phyloP scores from a whole-genome alignment of 495 filamentous ascomycete genomes.

The Umbilicaria muhlenbergii region DNA sequence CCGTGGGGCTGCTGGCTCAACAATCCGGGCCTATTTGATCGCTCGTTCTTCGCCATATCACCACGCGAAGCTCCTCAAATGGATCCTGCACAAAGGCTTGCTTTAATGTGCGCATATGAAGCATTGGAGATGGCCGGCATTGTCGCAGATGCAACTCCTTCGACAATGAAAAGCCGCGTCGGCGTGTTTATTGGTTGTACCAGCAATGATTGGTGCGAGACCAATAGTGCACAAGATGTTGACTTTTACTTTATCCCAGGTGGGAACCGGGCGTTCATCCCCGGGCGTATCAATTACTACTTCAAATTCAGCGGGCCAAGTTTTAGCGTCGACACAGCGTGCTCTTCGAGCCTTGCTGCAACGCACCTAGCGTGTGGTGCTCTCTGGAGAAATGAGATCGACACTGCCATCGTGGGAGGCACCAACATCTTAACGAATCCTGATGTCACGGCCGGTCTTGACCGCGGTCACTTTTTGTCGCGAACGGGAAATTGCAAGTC shows the following conservation, averaged over 20 bases:
- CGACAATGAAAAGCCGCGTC: slow-evolving; percentile 66
- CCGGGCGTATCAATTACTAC: slow-evolving; percentile 13
- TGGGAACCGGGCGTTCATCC: slow-evolving; percentile 12
- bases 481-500: slow-evolving; percentile 50
- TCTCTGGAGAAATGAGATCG: slow-evolving; percentile 49
- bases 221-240: slow-evolving; percentile 21
- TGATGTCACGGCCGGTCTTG: slow-evolving; percentile 54
- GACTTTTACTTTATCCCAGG: slow-evolving; percentile 17
- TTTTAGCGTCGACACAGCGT: slow-evolving; percentile 12
- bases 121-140: slow-evolving; percentile 78
- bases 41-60: slow-evolving; percentile 73
- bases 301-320: slow-evolving; percentile 15
- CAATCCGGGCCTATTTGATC: slow-evolving; percentile 26
- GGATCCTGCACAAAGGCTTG: slow-evolving; percentile 23
- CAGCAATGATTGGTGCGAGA: slow-evolving; percentile 77
- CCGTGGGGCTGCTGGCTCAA: slow-evolving; percentile 46
- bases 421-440: slow-evolving; percentile 52
- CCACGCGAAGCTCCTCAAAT: slow-evolving; percentile 24
- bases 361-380: slow-evolving; percentile 46
- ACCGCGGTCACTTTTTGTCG: slow-evolving; percentile 56
- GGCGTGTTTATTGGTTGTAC: slow-evolving; percentile 85
- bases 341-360: slow-evolving; percentile 10
- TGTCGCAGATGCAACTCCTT: slow-evolving; percentile 67
- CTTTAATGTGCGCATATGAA: slow-evolving; percentile 59
- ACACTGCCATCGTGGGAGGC: slow-evolving; percentile 60